phyloP scores from a whole-genome alignment of 202 grass and related monocot species.

The Schoenoplectus triqueter region DNA sequence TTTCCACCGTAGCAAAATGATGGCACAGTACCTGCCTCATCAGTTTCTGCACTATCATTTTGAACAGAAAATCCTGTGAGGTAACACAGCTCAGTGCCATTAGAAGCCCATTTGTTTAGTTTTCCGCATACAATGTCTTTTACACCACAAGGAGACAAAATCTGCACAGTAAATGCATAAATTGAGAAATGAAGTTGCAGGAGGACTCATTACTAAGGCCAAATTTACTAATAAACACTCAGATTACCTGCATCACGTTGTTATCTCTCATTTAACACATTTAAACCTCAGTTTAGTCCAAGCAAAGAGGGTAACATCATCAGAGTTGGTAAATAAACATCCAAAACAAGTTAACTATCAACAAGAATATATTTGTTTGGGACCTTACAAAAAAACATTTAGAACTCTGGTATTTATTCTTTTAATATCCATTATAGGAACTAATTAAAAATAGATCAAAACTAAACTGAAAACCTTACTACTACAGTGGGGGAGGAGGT shows the following conservation, averaged over 20 bases:
- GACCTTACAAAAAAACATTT: not conserved
- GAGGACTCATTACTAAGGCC: not conserved
- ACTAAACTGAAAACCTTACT: too few relatives aligned
- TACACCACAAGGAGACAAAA: constrained; percentile 89
- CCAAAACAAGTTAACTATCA: not conserved
- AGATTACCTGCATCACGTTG: not conserved
- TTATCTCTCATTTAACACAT: not conserved
- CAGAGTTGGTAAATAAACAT: not conserved
- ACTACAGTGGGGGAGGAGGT: too few relatives aligned
- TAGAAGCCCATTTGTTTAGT: constrained; percentile 78
- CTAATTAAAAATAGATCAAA: not conserved
- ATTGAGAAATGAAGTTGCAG: constrained; percentile 21
- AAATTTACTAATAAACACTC: not conserved
- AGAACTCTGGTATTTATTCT: not conserved
- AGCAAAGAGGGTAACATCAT: not conserved
- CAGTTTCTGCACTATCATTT: constrained; percentile 38
- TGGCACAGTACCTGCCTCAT: constrained; percentile 43
- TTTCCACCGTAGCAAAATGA: constrained; percentile 92
- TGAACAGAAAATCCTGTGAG: constrained; percentile 87
- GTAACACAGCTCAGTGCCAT: constrained; percentile 77
- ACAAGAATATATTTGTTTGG: constrained; percentile 9
- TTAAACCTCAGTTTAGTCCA: not conserved
- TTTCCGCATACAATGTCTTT: constrained; percentile 88
- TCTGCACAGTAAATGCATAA: constrained; percentile 49
- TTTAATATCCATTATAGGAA: constrained; percentile 6